These are phyloP conservation scores for Penicillium pancosmium DNA, from an alignment of 495 filamentous ascomycete genomes.

Conservation along the genomic window DNA sequence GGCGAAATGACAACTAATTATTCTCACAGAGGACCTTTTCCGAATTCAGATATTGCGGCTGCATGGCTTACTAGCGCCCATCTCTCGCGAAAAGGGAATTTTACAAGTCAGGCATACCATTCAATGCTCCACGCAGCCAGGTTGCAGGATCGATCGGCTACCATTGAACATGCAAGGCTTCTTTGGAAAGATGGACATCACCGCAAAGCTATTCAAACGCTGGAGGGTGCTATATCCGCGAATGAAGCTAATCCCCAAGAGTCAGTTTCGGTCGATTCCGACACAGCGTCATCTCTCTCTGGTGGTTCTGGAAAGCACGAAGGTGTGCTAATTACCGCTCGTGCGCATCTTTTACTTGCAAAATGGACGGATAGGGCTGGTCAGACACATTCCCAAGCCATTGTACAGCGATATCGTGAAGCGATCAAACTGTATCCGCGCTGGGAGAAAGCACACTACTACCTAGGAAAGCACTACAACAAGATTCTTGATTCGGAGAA, in stretches of 20 bases:
- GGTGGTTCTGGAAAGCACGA: conserved; percentile 42
- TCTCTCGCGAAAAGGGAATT: conserved; percentile 81
- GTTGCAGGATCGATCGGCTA: conserved; percentile 80
- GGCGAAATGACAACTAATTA: neutral
- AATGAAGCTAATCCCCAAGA: conserved; percentile 61
- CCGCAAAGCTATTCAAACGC: conserved; percentile 88
- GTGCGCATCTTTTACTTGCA: conserved; percentile 82
- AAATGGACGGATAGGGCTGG: conserved; percentile 95
- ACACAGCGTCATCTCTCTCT: conserved; percentile 33
- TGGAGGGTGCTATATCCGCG: conserved; percentile 79
- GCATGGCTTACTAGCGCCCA: conserved; percentile 86
- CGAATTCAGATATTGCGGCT: conserved; percentile 71
- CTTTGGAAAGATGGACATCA: conserved; percentile 96
- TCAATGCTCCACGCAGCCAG: conserved; percentile 86
- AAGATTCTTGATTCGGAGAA: conserved; percentile 92
- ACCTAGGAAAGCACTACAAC: conserved; percentile 96
- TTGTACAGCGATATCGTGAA: conserved; percentile 76
- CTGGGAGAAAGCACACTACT: conserved; percentile 98
- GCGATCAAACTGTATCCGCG: conserved; percentile 59
- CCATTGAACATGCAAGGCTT: conserved; percentile 88
- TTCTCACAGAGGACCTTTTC: conserved; percentile 45
- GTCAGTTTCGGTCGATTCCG: conserved; percentile 44
- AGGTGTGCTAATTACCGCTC: conserved; percentile 47
- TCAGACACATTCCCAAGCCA: conserved; percentile 77
- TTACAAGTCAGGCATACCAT: conserved; percentile 85